Conservation (phyloP, 2,329 filamentous ascomycete species). For the Sclerotinia nivalis region DNA sequence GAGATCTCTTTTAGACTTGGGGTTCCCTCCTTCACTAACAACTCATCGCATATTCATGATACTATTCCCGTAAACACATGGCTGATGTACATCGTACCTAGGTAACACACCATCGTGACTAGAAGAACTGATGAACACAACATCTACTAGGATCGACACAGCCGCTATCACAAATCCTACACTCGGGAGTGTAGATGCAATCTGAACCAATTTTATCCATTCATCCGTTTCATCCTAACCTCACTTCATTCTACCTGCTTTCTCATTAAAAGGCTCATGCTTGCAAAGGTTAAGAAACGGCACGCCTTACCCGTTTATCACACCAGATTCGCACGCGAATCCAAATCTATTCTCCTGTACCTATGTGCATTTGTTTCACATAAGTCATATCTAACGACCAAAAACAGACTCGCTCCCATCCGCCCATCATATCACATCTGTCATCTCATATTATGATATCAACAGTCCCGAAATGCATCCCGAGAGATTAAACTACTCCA, state of each 20-base stretch:
- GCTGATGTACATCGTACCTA: not conserved
- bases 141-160: slow-evolving; percentile 3
- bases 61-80: not conserved
- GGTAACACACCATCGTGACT: slow-evolving; percentile 1
- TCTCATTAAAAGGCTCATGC: too few species aligned
- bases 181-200: not conserved
- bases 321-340: not conserved
- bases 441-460: too few species aligned
- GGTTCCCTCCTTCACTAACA: not conserved
- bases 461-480: too few species aligned
- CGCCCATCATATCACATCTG: too few species aligned
- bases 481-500: too few species aligned
- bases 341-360: not conserved
- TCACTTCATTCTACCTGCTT: not conserved
- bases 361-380: not conserved
- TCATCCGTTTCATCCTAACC: not conserved
- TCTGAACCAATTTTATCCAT: not conserved
- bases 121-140: not conserved
- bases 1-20: not conserved
- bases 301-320: not conserved
- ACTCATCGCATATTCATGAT: not conserved
- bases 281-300: not conserved
- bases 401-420: too few species aligned
- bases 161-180: slow-evolving; percentile 11
- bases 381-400: too few species aligned